These are phyloP conservation scores for Jackrogersella multiformis DNA, from an alignment of 495 filamentous ascomycete genomes.

Conservation along the genomic window DNA sequence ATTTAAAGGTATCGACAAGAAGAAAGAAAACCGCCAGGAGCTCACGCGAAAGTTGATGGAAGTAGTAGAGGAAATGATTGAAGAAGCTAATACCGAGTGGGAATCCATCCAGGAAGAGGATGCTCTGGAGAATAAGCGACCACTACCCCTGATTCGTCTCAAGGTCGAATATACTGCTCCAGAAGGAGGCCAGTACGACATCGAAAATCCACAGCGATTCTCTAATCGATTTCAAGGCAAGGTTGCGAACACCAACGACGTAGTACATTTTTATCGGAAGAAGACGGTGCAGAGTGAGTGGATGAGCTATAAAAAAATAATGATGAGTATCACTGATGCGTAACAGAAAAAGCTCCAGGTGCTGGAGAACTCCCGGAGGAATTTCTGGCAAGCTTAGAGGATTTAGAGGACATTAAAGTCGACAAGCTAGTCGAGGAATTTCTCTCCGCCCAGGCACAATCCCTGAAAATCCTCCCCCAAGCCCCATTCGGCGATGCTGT, in stretches of 20 bases:
- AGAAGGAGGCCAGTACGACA: slow-evolving; percentile 86
- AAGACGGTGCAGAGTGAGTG: slow-evolving; percentile 65
- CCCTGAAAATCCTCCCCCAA: slow-evolving; percentile 87
- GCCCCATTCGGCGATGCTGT: slow-evolving; percentile 94
- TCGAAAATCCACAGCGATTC: slow-evolving; percentile 95
- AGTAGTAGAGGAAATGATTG: slow-evolving; percentile 85
- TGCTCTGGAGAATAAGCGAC: slow-evolving; percentile 67
- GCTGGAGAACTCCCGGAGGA: slow-evolving; percentile 65
- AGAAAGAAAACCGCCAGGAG: slow-evolving; percentile 81
- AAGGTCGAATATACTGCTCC: slow-evolving; percentile 91
- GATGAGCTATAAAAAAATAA: neutral
- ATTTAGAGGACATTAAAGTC: slow-evolving; percentile 82
- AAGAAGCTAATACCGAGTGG: slow-evolving; percentile 86
- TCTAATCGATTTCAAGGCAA: slow-evolving; percentile 90
- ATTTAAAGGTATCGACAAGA: slow-evolving; percentile 78
- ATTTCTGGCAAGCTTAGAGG: slow-evolving; percentile 64
- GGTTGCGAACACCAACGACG: slow-evolving; percentile 93
- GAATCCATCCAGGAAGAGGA: slow-evolving; percentile 69
- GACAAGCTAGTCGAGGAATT: slow-evolving; percentile 88
- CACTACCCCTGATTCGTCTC: slow-evolving; percentile 85
- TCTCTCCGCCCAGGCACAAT: slow-evolving; percentile 73
- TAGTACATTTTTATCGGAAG: slow-evolving; percentile 91
- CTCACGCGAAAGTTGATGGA: slow-evolving; percentile 78
- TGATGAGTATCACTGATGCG: neutral
- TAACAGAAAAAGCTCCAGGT: slow-evolving; percentile 48